Evolutionary conservation across 179 eudicot genomes (phyloP), one percentile per base, ranked within the genome.

Genomic region (Amaranthus tricolor): DNA sequence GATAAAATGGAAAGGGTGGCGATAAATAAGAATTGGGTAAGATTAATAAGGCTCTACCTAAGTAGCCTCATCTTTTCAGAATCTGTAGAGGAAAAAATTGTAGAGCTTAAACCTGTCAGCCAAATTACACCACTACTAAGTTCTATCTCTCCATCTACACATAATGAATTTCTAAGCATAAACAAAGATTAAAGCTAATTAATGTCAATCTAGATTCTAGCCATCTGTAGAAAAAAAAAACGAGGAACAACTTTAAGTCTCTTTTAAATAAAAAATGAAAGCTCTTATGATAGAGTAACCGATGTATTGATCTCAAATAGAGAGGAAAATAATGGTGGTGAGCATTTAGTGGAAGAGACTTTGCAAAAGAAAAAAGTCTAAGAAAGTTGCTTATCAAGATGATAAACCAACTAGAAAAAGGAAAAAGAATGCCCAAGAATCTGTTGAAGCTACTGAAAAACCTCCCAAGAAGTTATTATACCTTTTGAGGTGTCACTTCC

Each of bases 401-500:
- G 89, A 82, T 73, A 85, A 87, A 77, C 82, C 89, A 43, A 74
- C 81, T 74, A 79, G 84, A 73, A 91, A 90, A 82, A 82, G 87
- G 68, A 90, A 81, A 63, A 88, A 86, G 78, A 85, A 67, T 40
- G 67, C 74, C 67, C 83, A 85, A 78, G 76, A 64, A 70, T 62
- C 83, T 17, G 89, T 82, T 19, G 78, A 80, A 58, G 56, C 76
- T 60, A 67, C 49, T 31, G 76, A 78, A 43, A 74, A 79, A 65
- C 73, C 88, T 66, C 88, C 83, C 47, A 88, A 89, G 80, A 94
- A 80, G 84, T 90, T 94, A n/a, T n/a, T n/a, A n/a, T n/a, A n/a
- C n/a, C n/a, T n/a, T n/a, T n/a, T n/a, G n/a, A n/a, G n/a, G n/a
- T n/a, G n/a, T n/a, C n/a, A n/a, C n/a, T n/a, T n/a, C n/a, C n/a